Evolutionary conservation across 306 rosid species (phyloP).

Genomic region (Hippophae rhamnoides): DNA sequence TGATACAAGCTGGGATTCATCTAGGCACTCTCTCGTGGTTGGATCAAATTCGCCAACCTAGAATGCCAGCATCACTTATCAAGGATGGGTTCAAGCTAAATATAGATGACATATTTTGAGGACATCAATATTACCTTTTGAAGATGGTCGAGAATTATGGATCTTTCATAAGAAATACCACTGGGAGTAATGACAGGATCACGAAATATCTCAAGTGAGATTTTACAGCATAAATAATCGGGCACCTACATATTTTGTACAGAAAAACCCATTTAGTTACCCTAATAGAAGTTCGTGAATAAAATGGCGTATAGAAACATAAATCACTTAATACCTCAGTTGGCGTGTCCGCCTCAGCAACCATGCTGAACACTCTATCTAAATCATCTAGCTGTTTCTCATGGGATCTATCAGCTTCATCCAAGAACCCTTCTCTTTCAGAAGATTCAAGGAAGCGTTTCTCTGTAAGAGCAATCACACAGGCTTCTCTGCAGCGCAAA

Average conservation of each 20-base stretch:
- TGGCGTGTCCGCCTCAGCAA: constrained; percentile 50
- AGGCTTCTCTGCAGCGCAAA: constrained; percentile 35
- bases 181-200: constrained; percentile 96
- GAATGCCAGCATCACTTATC: neutral
- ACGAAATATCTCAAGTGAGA: constrained; percentile 72
- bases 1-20: constrained; percentile 46
- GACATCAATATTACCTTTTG: constrained; percentile 43
- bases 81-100: constrained; percentile 7
- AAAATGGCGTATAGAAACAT: neutral
- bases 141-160: constrained; percentile 80
- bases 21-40: constrained; percentile 56
- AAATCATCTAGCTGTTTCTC: constrained; percentile 42
- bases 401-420: constrained; percentile 33
- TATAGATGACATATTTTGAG: neutral
- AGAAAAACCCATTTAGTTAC: constrained; percentile 1
- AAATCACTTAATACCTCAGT: constrained; percentile 43
- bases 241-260: constrained; percentile 50
- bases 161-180: constrained; percentile 82
- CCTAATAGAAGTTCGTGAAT: constrained; percentile 1
- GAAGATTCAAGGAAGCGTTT: constrained; percentile 17
- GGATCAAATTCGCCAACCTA: constrained; percentile 92
- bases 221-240: constrained; percentile 79
- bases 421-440: constrained; percentile 53
- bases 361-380: constrained; percentile 46
- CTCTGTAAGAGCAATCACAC: constrained; percentile 41